These are phyloP conservation scores for Ophiostoma australiae DNA, from an alignment of 2,329 filamentous ascomycete genomes.

Conservation along the genomic window DNA sequence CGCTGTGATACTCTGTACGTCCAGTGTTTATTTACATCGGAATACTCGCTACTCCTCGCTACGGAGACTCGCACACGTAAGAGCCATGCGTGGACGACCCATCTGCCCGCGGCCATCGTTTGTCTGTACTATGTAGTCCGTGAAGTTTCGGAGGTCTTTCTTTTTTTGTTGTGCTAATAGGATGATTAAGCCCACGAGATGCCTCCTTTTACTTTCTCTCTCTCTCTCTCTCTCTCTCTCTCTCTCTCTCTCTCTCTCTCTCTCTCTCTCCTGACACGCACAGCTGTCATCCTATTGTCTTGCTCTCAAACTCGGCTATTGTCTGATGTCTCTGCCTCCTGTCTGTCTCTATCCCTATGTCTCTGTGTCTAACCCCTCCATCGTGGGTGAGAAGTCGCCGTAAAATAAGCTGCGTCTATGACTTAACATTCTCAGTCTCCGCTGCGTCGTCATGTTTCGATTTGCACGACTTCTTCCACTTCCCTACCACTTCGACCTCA, in stretches of 20 bases:
- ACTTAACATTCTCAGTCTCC: background rate
- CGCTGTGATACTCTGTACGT: background rate
- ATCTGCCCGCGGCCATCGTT: background rate
- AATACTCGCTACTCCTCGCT: background rate
- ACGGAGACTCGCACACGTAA: background rate
- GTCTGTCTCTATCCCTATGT: background rate
- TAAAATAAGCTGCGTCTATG: background rate
- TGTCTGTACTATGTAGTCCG: background rate
- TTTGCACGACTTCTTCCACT: background rate
- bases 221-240: too few species aligned
- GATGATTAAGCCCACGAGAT: too few species aligned
- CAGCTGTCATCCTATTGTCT: conserved; percentile 2
- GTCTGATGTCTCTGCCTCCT: conserved; percentile 1
- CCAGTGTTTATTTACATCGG: background rate
- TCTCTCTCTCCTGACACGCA: background rate
- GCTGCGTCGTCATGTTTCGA: conserved; percentile 4
- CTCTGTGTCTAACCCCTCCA: background rate
- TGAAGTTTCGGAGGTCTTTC: background rate
- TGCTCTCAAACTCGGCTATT: background rate
- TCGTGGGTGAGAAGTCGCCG: background rate
- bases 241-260: too few species aligned
- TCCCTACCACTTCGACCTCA: background rate
- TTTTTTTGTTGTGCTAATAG: too few species aligned
- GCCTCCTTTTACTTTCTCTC: background rate
- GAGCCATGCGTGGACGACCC: background rate